These are phyloP conservation scores for Pseudoneurospora amorphoporcata DNA, from an alignment of 495 filamentous ascomycete genomes.

Conservation along the genomic window DNA sequence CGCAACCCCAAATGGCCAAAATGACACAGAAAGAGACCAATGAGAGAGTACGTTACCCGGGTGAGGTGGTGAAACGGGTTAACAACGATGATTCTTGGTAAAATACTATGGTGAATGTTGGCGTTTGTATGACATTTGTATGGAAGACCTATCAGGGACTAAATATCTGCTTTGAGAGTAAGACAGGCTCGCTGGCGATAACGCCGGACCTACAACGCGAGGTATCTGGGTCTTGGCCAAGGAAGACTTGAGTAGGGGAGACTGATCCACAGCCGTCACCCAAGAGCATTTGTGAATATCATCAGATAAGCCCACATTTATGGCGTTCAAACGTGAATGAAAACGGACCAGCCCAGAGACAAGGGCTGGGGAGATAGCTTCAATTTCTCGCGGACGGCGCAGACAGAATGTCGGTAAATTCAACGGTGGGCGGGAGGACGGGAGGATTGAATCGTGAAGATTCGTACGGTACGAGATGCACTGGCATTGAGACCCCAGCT, in stretches of 20 bases:
- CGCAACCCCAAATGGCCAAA: not conserved
- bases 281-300: not conserved
- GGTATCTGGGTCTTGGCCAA: not conserved
- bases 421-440: not conserved
- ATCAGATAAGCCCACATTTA: not conserved
- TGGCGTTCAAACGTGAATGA: not conserved
- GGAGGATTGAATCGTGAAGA: not conserved
- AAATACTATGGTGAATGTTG: not conserved
- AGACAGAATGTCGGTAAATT: not conserved
- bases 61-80: not conserved
- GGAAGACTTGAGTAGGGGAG: not conserved
- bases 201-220: not conserved
- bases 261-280: not conserved
- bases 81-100: not conserved
- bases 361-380: not conserved
- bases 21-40: not conserved
- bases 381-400: not conserved
- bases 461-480: not conserved
- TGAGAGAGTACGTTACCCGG: not conserved
- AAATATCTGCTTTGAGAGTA: not conserved
- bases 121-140: not conserved
- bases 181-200: not conserved
- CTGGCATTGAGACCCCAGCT: not conserved
- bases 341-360: not conserved
- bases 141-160: not conserved